Percentiles rank a stretch among this genome's conserved stretches.
Conservation (phyloP, 345 rosid species). For the Pistacia integerrima region DNA sequence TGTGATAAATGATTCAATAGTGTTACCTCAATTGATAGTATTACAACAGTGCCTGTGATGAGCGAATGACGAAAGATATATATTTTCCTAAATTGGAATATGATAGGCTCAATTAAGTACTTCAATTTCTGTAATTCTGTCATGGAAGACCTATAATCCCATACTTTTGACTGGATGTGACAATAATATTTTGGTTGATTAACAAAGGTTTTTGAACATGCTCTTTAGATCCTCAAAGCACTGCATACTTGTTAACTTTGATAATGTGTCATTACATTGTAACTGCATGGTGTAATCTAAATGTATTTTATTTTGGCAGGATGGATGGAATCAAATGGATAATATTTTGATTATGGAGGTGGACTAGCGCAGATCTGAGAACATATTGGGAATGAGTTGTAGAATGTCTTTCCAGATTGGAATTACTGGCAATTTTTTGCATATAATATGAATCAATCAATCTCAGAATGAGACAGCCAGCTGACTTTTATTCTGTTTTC, state of each 20-base stretch:
- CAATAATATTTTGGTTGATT: neutral
- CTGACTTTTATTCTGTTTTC: slow-evolving; percentile 12
- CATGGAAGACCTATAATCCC: neutral
- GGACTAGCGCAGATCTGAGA: slow-evolving; percentile 13
- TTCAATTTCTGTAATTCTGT: neutral
- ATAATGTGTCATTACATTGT: neutral
- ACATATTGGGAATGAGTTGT: neutral
- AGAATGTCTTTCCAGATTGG: slow-evolving; percentile 14
- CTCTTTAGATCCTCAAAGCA: neutral
- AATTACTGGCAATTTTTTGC: slow-evolving; percentile 25
- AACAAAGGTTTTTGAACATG: neutral
- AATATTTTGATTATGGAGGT: slow-evolving; percentile 9
- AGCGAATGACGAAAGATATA: neutral
- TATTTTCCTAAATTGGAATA: neutral
- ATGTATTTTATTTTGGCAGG: slow-evolving; percentile 33
- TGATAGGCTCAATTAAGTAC: neutral
- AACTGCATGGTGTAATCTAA: neutral
- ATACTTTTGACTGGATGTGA: neutral
- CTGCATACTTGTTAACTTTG: neutral
- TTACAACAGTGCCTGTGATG: neutral
- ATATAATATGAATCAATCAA: slow-evolving; percentile 6
- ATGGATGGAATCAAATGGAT: slow-evolving; percentile 1
- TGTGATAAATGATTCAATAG: no score
- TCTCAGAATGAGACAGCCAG: slow-evolving; percentile 17
- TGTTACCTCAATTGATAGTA: no score